These are phyloP conservation scores for Candida ulmi DNA, from an alignment of 805 yeast genomes.

Conservation along the genomic window DNA sequence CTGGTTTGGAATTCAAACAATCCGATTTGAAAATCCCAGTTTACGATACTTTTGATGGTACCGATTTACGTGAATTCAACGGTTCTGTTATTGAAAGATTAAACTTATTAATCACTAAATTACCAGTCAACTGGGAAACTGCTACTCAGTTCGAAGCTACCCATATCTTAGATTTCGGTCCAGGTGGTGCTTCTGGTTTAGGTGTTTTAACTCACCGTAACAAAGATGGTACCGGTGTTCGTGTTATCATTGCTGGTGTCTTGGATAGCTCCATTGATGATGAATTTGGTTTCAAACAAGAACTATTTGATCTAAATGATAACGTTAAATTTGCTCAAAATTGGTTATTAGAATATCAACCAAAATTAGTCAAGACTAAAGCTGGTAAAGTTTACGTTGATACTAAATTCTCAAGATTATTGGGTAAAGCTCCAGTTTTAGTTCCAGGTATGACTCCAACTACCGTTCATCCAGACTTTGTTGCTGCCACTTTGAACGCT, in stretches of 20 bases:
- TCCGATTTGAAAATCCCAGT: conserved; percentile 75
- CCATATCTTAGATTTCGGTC: conserved; percentile 95
- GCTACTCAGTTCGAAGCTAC: conserved; percentile 81
- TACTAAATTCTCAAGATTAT: conserved; percentile 86
- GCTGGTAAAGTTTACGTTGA: conserved; percentile 78
- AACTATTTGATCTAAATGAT: conserved; percentile 69
- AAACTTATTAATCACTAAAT: conserved; percentile 75
- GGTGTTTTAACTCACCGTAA: conserved; percentile 96
- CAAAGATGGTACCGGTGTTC: conserved; percentile 97
- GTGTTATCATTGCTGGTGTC: conserved; percentile 91
- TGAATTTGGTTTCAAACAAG: conserved; percentile 95
- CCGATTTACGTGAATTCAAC: conserved; percentile 54
- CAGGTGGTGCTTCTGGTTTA: conserved; percentile 96
- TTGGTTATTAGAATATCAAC: conserved; percentile 87
- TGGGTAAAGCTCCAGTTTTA: conserved; percentile 94
- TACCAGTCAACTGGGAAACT: conserved; percentile 91
- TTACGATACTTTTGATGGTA: conserved; percentile 82
- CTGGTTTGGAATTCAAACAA: conserved; percentile 51
- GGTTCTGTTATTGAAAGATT: conserved; percentile 64
- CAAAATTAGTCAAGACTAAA: conserved; percentile 72
- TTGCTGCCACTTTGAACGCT: conserved; percentile 88
- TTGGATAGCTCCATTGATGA: conserved; percentile 68
- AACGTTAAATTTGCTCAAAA: conserved; percentile 75
- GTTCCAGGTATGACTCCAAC: conserved; percentile 99
- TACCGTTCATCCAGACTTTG: conserved; percentile 91